Conservation (phyloP, 2,329 filamentous ascomycete species). For the Cladosporium sp. region DNA sequence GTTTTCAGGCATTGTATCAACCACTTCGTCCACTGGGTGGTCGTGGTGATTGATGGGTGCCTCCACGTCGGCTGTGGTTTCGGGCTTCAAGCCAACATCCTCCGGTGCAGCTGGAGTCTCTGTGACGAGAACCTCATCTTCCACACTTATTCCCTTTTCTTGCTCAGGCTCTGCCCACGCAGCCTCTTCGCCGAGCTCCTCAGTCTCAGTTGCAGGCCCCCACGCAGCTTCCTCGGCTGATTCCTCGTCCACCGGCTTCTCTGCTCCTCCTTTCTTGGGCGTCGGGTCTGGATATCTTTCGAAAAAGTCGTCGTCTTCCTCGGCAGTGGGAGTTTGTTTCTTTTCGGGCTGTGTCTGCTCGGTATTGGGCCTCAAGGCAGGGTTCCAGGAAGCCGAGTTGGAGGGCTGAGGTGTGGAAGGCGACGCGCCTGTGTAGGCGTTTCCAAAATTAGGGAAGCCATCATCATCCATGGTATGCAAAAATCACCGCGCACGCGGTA, state of each 20-base stretch:
- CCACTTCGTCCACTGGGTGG: constrained; percentile 6
- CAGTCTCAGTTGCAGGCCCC: not conserved
- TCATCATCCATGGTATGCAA: constrained; percentile 23
- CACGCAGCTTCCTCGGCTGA: not conserved
- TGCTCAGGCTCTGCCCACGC: constrained; percentile 5
- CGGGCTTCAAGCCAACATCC: constrained; percentile 13
- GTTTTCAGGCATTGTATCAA: constrained; percentile 12
- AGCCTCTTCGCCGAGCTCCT: not conserved
- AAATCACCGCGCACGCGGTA: constrained; percentile 2
- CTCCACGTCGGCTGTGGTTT: constrained; percentile 13
- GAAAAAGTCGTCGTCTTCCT: constrained; percentile 33
- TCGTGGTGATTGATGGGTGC: constrained; percentile 14
- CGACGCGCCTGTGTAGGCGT: constrained; percentile 31
- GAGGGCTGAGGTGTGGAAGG: constrained; percentile 1
- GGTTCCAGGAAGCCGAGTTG: constrained; percentile 10
- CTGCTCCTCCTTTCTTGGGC: constrained; percentile 17
- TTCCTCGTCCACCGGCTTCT: not conserved
- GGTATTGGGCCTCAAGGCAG: constrained; percentile 2
- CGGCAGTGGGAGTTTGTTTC: constrained; percentile 14
- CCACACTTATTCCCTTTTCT: constrained; percentile 14
- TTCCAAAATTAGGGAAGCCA: constrained; percentile 37
- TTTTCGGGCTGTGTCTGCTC: not conserved
- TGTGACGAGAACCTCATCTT: constrained; percentile 11
- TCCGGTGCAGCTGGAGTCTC: constrained; percentile 10
- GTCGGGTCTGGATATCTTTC: constrained; percentile 29